Evolutionary conservation across 805 yeast genomes (phyloP).

Genomic region (Candida adriatica): DNA sequence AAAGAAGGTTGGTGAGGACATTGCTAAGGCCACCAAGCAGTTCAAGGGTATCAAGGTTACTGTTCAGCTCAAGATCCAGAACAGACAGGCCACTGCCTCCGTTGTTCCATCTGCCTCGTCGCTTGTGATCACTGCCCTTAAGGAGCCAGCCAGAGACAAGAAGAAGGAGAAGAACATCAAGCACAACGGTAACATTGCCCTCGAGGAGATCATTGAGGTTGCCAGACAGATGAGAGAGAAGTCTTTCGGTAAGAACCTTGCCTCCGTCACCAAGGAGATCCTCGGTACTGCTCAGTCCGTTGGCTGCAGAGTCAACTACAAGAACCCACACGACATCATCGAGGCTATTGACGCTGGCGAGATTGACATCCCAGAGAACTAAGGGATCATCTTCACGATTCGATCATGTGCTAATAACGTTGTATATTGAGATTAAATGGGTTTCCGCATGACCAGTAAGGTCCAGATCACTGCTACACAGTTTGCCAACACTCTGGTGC

Average conservation of each 20-base stretch:
- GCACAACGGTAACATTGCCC: constrained; percentile 98
- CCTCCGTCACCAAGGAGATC: constrained; percentile 96
- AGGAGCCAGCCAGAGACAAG: constrained; percentile 99
- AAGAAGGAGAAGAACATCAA: constrained; percentile 99
- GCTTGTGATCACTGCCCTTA: constrained; percentile 96
- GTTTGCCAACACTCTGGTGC: constrained; percentile 96
- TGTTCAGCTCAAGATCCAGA: constrained; percentile 96
- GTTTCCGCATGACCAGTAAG: constrained; percentile 10
- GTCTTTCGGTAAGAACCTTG: constrained; percentile 96
- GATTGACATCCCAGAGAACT: constrained; percentile 84
- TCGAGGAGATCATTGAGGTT: constrained; percentile 92
- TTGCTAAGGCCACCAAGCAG: constrained; percentile 98
- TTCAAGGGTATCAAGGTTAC: constrained; percentile 99
- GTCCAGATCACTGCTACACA: too few relatives aligned
- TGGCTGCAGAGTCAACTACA: constrained; percentile 98
- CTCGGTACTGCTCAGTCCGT: constrained; percentile 99
- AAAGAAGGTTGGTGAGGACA: constrained; percentile 99
- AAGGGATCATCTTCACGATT: constrained; percentile 24
- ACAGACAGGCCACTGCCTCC: constrained; percentile 99
- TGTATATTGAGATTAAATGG: constrained; percentile 20
- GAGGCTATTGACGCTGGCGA: constrained; percentile 98
- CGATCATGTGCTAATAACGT: constrained; percentile 14
- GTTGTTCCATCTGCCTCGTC: constrained; percentile 99
- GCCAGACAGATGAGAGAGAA: constrained; percentile 97
- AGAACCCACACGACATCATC: constrained; percentile 98